phyloP scores from a whole-genome alignment of 2,329 filamentous ascomycete genomes.

The Westerdykella ornata region DNA sequence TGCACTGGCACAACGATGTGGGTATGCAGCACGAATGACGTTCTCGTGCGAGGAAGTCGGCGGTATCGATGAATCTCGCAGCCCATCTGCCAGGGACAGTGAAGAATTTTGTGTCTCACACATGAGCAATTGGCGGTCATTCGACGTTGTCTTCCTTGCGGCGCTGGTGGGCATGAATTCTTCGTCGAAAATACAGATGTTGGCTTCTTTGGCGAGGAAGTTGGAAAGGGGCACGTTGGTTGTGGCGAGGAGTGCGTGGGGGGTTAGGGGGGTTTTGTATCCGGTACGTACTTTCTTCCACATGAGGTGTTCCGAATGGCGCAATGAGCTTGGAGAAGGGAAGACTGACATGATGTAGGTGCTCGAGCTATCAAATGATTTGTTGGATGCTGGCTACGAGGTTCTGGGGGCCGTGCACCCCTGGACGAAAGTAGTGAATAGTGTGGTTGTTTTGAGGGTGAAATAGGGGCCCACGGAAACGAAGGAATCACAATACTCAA shows the following conservation, averaged over 20 bases:
- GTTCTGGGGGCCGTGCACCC: slow-evolving; percentile 44
- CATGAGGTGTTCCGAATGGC: background rate
- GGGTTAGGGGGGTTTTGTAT: slow-evolving; percentile 44
- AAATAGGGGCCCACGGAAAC: background rate
- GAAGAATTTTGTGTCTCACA: background rate
- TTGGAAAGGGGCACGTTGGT: slow-evolving; percentile 42
- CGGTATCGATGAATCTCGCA: background rate
- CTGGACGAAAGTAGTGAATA: slow-evolving; percentile 47
- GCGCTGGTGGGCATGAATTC: slow-evolving; percentile 44
- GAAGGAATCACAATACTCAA: too few relatives aligned
- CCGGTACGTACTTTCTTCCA: slow-evolving; percentile 32
- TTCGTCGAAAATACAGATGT: slow-evolving; percentile 39
- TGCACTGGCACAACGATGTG: slow-evolving; percentile 29
- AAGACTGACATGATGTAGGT: slow-evolving; percentile 20
- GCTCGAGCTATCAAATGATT: slow-evolving; percentile 32
- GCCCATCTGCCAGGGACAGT: background rate
- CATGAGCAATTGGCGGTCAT: slow-evolving; percentile 24
- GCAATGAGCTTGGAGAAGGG: background rate
- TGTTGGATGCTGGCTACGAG: slow-evolving; percentile 33
- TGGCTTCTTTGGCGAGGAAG: slow-evolving; percentile 32
- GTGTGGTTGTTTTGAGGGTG: slow-evolving; percentile 39
- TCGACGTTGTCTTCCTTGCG: slow-evolving; percentile 47
- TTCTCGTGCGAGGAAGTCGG: slow-evolving; percentile 36
- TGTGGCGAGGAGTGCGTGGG: slow-evolving; percentile 43
- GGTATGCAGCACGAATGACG: slow-evolving; percentile 28